Percentiles rank a stretch among this genome's conserved stretches.
Conservation (phyloP, 2,329 filamentous ascomycete genomes). For the Neodidymelliopsis sp. region DNA sequence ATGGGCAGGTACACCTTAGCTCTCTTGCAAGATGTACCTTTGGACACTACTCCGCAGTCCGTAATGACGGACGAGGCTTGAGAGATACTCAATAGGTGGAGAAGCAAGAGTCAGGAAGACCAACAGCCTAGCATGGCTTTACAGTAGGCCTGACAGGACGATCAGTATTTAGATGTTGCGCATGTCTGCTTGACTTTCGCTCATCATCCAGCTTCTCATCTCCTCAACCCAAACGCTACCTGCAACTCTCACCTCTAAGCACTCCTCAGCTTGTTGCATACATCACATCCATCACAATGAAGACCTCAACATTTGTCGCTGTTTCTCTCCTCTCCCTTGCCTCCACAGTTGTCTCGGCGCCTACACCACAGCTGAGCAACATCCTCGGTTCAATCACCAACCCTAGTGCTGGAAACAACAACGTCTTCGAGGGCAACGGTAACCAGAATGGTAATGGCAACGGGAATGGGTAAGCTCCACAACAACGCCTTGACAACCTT, state of each 20-base stretch:
- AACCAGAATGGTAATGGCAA: conserved; percentile 9
- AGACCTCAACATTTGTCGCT: conserved; percentile 17
- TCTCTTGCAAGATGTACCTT: neutral
- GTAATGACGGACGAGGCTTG: conserved; percentile 6
- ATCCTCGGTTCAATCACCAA: conserved; percentile 19
- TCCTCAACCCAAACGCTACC: neutral
- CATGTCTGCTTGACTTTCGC: neutral
- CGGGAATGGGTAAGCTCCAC: conserved; percentile 1
- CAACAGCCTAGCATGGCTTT: neutral
- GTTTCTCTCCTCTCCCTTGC: conserved; percentile 24
- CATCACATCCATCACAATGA: neutral
- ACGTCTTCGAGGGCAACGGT: conserved; percentile 8
- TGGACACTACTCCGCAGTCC: neutral
- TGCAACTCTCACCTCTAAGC: neutral
- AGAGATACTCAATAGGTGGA: neutral
- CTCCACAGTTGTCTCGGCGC: conserved; percentile 26
- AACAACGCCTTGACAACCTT: neutral
- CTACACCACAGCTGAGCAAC: conserved; percentile 21
- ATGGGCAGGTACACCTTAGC: conserved; percentile 2
- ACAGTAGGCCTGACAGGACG: no score
- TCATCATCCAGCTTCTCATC: neutral
- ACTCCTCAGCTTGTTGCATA: neutral
- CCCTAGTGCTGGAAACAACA: conserved; percentile 11
- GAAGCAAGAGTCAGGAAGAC: neutral
- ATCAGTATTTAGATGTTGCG: conserved; percentile 2